Evolutionary conservation across 2,329 filamentous ascomycete genomes (phyloP).

Genomic region (Trematosphaeria pertusa): DNA sequence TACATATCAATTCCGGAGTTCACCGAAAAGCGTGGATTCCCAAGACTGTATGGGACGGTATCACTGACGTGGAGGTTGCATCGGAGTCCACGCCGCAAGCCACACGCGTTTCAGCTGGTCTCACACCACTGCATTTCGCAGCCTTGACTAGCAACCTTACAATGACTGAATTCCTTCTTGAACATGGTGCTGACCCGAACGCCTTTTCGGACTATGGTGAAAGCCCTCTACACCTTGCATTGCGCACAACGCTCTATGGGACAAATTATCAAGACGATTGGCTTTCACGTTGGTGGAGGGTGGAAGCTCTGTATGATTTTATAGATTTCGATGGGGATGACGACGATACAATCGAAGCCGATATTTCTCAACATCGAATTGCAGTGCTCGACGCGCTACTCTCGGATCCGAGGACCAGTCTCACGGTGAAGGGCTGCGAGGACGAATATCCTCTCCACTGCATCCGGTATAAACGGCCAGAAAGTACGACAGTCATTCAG

Average conservation of each 20-base stretch:
- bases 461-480: not conserved
- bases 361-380: slow-evolving; percentile 1
- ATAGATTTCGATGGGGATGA: slow-evolving; percentile 10
- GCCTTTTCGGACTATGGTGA: slow-evolving; percentile 5
- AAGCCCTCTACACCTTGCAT: slow-evolving; percentile 6
- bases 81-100: not conserved
- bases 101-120: slow-evolving; percentile 1
- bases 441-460: slow-evolving; percentile 6
- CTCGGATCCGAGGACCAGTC: slow-evolving; percentile 7
- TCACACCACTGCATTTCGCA: slow-evolving; percentile 11
- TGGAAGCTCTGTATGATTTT: slow-evolving; percentile 6
- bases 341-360: slow-evolving; percentile 2
- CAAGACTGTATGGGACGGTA: not conserved
- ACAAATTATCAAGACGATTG: slow-evolving; percentile 10
- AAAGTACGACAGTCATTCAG: slow-evolving; percentile 6
- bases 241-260: slow-evolving; percentile 7
- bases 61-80: not conserved
- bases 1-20: slow-evolving; percentile 12
- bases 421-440: slow-evolving; percentile 8
- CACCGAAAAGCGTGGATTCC: not conserved
- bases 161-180: slow-evolving; percentile 8
- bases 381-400: slow-evolving; percentile 10
- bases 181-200: slow-evolving; percentile 10
- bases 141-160: slow-evolving; percentile 8
- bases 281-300: slow-evolving; percentile 4